Base-by-base conservation (phyloP, 2,329 filamentous ascomycete species). In the Apiospora marii region DNA sequence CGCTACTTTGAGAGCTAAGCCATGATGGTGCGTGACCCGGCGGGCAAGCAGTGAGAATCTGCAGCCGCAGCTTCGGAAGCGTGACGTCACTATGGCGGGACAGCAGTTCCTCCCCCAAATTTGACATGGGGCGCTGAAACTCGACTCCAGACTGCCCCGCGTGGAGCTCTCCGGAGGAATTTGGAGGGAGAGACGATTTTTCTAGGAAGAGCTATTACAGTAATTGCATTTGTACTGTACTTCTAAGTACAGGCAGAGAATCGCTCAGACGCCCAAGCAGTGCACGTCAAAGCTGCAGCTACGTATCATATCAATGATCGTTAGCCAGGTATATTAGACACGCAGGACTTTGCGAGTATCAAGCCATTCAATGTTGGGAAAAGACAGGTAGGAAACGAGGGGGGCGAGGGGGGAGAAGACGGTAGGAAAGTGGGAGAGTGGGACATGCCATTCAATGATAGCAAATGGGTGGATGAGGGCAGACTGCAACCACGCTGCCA, bases 21-120 rank as follows among this genome's bases (percentile, higher is more conserved):
- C 46, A n/a, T 49, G 46, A 49, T 49, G 44, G 22, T 22, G 44
- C 16, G n/a, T 24, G n/a, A 51, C n/a, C n/a, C 24, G 24, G 14
- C 24, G 14, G 24, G 51, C 24, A 53, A 53, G 24, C 51, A 16
- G 27, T n/a, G 16, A 61, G 53, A 58, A 34, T 34, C 53, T 58
- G 53, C 53, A 34, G 10, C 27, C 53, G 53, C 27, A 22, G 24
- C 14, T n/a, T n/a, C 22, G n/a, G 30, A 41, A n/a, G 10, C 3
- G 58, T 64, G 58, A 64, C 58, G 58, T 64, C 58, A 64, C 58
- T 64, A 64, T 41, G 58, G 58, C 58, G 58, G 58, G 30, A 64
- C 58, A 41, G 14, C 58, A 64, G 34, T 41, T 64, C 19, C 34
- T 41, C 34, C 34, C 58, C 53, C 58, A 37, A 41, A 64, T 19